Conservation (phyloP, 495 filamentous ascomycete genomes). For the Wilcoxina mikolae region DNA sequence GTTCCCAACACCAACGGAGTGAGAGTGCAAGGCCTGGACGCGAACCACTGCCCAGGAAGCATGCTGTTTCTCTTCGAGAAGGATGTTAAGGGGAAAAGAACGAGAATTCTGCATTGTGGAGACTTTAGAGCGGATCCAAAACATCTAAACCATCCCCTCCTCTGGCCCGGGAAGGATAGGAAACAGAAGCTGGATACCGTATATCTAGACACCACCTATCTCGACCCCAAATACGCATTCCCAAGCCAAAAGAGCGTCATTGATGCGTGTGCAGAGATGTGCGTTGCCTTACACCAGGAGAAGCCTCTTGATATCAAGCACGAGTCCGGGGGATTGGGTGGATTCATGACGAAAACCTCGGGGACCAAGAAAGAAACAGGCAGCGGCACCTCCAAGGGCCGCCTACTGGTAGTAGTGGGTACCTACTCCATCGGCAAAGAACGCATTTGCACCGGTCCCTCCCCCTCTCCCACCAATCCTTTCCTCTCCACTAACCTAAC, state of each 20-base stretch:
- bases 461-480: constrained; percentile 76
- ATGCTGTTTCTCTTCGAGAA: constrained; percentile 91
- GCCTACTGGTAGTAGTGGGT: constrained; percentile 80
- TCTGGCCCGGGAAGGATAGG: constrained; percentile 49
- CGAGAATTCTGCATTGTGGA: constrained; percentile 76
- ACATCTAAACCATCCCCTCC: constrained; percentile 70
- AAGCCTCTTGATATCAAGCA: background rate
- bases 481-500: constrained; percentile 48
- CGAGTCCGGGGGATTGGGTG: constrained; percentile 11
- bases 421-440: constrained; percentile 99
- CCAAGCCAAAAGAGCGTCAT: constrained; percentile 79
- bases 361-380: background rate
- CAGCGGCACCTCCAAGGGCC: constrained; percentile 31
- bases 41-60: constrained; percentile 93
- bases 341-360: constrained; percentile 8
- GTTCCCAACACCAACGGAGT: constrained; percentile 68
- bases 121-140: constrained; percentile 83
- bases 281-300: constrained; percentile 47
- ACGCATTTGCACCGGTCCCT: constrained; percentile 77
- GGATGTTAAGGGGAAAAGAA: constrained; percentile 42
- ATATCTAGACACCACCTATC: constrained; percentile 94
- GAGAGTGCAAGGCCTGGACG: constrained; percentile 81
- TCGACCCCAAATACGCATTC: constrained; percentile 91
- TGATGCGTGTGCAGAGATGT: constrained; percentile 75
- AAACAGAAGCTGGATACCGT: constrained; percentile 86